These are phyloP conservation scores for Silene latifolia DNA, from an alignment of 148 eudicot genomes.

Conservation along the genomic window DNA sequence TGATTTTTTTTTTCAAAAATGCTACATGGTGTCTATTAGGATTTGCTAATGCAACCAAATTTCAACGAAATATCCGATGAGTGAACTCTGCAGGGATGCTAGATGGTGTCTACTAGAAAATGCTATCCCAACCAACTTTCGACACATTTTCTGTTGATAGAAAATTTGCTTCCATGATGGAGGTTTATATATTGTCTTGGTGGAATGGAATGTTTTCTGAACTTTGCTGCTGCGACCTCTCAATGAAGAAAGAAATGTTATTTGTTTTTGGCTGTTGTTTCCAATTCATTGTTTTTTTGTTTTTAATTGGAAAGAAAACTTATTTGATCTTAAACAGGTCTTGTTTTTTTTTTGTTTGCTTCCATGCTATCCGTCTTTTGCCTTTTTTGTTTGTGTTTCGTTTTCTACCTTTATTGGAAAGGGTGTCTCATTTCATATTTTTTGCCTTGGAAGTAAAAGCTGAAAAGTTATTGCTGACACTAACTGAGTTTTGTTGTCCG, in stretches of 20 bases:
- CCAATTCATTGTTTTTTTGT: background rate
- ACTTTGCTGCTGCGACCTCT: background rate
- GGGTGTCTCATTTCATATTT: background rate
- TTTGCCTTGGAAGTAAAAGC: background rate
- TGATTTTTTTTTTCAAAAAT: background rate
- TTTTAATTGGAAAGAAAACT: too few species aligned
- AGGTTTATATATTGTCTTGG: background rate
- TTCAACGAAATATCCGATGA: background rate
- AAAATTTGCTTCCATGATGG: background rate
- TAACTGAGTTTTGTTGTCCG: constrained; percentile 13
- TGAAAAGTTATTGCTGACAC: background rate
- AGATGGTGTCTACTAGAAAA: background rate
- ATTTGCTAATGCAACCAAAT: background rate
- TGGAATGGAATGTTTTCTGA: background rate
- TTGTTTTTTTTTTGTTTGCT: constrained; percentile 1
- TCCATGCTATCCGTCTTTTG: background rate
- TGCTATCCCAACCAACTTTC: background rate
- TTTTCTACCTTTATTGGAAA: background rate
- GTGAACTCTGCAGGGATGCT: background rate
- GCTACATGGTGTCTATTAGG: background rate
- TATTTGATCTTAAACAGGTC: background rate
- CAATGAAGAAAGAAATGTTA: background rate
- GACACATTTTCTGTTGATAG: background rate
- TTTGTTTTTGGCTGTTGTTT: background rate
- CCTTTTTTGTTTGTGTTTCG: background rate